phyloP scores from a whole-genome alignment of 2,329 filamentous ascomycete genomes.

The Cercospora sojina region DNA sequence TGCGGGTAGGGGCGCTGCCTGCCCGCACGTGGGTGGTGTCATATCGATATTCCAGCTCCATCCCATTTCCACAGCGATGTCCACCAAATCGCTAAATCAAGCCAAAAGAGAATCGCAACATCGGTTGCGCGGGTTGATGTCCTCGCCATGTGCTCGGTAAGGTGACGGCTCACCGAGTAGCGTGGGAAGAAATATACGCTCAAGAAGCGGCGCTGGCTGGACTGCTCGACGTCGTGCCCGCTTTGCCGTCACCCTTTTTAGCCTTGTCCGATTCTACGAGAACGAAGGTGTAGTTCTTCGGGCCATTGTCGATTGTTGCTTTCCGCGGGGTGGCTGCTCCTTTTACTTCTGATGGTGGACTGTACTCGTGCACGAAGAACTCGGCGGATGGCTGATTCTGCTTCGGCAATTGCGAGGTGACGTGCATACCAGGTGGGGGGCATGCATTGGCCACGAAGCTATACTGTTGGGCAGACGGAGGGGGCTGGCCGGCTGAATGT shows the following conservation, averaged over 20 bases:
- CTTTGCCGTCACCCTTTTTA: slow-evolving; percentile 21
- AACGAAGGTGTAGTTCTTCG: slow-evolving; percentile 51
- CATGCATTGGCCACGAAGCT: slow-evolving; percentile 26
- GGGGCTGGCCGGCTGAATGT: slow-evolving; percentile 21
- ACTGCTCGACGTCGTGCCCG: slow-evolving; percentile 24
- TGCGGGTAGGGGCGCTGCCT: background rate
- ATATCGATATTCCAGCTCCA: background rate
- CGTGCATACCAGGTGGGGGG: slow-evolving; percentile 23
- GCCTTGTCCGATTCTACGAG: slow-evolving; percentile 42
- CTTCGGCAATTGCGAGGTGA: slow-evolving; percentile 34
- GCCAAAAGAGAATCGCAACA: background rate
- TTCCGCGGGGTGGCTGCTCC: slow-evolving; percentile 35
- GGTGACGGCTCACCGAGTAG: background rate
- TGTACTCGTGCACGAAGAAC: slow-evolving; percentile 51
- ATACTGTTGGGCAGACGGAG: slow-evolving; percentile 23
- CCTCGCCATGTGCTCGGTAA: background rate
- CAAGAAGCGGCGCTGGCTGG: slow-evolving; percentile 25
- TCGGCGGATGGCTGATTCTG: slow-evolving; percentile 34
- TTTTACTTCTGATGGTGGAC: slow-evolving; percentile 45
- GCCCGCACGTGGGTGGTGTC: background rate
- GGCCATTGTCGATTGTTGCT: slow-evolving; percentile 34
- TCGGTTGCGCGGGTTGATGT: background rate
- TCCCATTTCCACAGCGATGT: background rate
- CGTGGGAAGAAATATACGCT: background rate
- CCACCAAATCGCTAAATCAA: slow-evolving; percentile 1